These are phyloP conservation scores for Pseudocercospora fijiensis DNA, from an alignment of 2,329 filamentous ascomycete species.

Conservation along the genomic window DNA sequence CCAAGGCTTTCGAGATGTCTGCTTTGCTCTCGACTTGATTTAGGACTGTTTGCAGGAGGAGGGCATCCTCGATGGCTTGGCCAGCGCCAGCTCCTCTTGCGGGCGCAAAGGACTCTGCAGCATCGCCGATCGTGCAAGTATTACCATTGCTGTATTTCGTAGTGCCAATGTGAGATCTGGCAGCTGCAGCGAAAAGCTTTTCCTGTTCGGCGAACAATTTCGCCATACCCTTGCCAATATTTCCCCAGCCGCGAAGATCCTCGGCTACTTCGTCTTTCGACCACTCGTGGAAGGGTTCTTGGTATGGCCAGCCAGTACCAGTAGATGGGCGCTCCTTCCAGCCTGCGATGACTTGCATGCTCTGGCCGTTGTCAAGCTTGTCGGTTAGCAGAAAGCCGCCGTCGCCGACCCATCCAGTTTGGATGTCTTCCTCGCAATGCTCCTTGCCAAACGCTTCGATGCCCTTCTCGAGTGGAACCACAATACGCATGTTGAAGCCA, in stretches of 20 bases:
- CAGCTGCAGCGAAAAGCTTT: slow-evolving; percentile 12
- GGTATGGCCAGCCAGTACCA: slow-evolving; percentile 2
- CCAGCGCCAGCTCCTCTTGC: slow-evolving; percentile 24
- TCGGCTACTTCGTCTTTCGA: slow-evolving; percentile 7
- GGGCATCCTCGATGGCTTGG: slow-evolving; percentile 26
- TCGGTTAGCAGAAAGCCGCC: slow-evolving; percentile 14
- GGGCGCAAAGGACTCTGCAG: slow-evolving; percentile 24
- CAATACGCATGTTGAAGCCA: slow-evolving; percentile 12
- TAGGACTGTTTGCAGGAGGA: slow-evolving; percentile 43
- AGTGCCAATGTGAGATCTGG: slow-evolving; percentile 9
- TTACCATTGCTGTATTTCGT: slow-evolving; percentile 12
- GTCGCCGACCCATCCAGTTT: slow-evolving; percentile 13
- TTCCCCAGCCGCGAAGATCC: slow-evolving; percentile 10
- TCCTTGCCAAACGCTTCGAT: slow-evolving; percentile 14
- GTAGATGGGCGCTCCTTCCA: slow-evolving; percentile 4
- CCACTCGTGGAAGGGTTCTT: slow-evolving; percentile 9
- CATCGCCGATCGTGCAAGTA: slow-evolving; percentile 20
- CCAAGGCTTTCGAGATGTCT: slow-evolving; percentile 40
- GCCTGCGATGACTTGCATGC: slow-evolving; percentile 15
- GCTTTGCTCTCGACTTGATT: slow-evolving; percentile 39
- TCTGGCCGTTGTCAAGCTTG: slow-evolving; percentile 11
- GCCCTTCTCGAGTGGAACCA: slow-evolving; percentile 11
- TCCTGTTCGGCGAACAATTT: slow-evolving; percentile 13
- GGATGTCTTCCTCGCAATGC: slow-evolving; percentile 5
- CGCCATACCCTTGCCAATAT: slow-evolving; percentile 11